These are phyloP conservation scores for Naganishia friedmannii DNA, from an alignment of 768 basidiomycete genomes.

Conservation along the genomic window DNA sequence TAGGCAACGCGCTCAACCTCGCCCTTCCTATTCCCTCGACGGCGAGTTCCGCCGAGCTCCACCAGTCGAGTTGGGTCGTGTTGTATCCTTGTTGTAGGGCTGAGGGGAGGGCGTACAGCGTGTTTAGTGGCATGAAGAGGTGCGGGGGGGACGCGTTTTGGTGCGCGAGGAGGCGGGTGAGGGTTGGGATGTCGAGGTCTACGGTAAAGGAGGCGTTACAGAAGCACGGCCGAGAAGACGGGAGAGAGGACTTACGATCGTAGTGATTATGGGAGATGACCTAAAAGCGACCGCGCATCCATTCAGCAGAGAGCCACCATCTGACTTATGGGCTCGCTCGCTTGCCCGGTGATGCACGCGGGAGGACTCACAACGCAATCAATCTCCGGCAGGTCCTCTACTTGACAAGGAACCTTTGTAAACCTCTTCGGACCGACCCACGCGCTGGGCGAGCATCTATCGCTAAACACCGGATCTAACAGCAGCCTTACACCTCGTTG, in stretches of 20 bases:
- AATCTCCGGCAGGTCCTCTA: constrained; percentile 62
- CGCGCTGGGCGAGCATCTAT: constrained; percentile 47
- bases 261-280: constrained; percentile 60
- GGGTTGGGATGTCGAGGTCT: constrained; percentile 40
- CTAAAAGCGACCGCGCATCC: too few species aligned
- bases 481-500: constrained; percentile 48
- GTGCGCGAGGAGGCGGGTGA: constrained; percentile 44
- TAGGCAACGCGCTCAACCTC: constrained; percentile 53
- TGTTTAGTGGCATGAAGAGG: constrained; percentile 64
- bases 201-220: background rate
- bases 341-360: too few species aligned
- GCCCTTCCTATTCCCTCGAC: constrained; percentile 43
- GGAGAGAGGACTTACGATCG: constrained; percentile 35
- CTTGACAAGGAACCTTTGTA: constrained; percentile 55
- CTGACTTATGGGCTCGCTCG: too few species aligned
- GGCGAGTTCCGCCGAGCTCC: constrained; percentile 55
- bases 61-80: constrained; percentile 65
- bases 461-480: constrained; percentile 51
- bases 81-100: constrained; percentile 49
- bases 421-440: constrained; percentile 35
- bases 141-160: constrained; percentile 58
- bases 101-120: constrained; percentile 54
- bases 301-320: too few species aligned
- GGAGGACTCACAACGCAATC: constrained; percentile 60
- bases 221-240: background rate